Percentiles rank a stretch among this genome's conserved stretches.
phyloP scores from a whole-genome alignment of 495 filamentous ascomycete species.

The Hapsidospora chrysogenum region DNA sequence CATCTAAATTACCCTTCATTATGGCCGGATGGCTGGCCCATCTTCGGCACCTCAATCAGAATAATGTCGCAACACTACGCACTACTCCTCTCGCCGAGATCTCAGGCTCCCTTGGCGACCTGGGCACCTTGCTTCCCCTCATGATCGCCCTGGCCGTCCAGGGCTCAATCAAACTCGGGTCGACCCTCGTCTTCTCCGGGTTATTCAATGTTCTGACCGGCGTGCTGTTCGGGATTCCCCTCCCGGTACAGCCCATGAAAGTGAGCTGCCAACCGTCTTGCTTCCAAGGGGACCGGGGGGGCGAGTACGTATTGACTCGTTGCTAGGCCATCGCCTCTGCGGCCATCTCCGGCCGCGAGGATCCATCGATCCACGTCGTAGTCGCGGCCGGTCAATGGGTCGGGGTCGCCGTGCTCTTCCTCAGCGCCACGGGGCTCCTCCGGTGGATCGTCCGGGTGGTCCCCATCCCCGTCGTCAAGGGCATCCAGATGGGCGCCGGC shows the following conservation, averaged over 20 bases:
- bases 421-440: slow-evolving; percentile 62
- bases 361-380: slow-evolving; percentile 50
- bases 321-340: slow-evolving; percentile 73
- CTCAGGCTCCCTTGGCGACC: slow-evolving; percentile 76
- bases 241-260: slow-evolving; percentile 80
- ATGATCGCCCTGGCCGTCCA: slow-evolving; percentile 67
- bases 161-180: slow-evolving; percentile 58
- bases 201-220: slow-evolving; percentile 75
- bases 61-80: slow-evolving; percentile 28
- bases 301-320: no score
- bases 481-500: slow-evolving; percentile 86
- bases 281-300: no score
- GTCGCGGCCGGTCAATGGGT: slow-evolving; percentile 70
- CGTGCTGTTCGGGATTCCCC: slow-evolving; percentile 62
- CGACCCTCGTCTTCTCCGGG: slow-evolving; percentile 77
- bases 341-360: slow-evolving; percentile 52
- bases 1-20: no score
- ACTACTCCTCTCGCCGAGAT: slow-evolving; percentile 56
- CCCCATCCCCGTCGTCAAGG: slow-evolving; percentile 76
- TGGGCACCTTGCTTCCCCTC: slow-evolving; percentile 80
- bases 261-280: slow-evolving; percentile 11
- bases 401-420: slow-evolving; percentile 48
- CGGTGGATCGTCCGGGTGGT: slow-evolving; percentile 51
- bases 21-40: slow-evolving; percentile 1
- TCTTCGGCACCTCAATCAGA: slow-evolving; percentile 17